These are phyloP conservation scores for Murraya paniculata DNA, from an alignment of 345 rosid genomes.

Conservation along the genomic window DNA sequence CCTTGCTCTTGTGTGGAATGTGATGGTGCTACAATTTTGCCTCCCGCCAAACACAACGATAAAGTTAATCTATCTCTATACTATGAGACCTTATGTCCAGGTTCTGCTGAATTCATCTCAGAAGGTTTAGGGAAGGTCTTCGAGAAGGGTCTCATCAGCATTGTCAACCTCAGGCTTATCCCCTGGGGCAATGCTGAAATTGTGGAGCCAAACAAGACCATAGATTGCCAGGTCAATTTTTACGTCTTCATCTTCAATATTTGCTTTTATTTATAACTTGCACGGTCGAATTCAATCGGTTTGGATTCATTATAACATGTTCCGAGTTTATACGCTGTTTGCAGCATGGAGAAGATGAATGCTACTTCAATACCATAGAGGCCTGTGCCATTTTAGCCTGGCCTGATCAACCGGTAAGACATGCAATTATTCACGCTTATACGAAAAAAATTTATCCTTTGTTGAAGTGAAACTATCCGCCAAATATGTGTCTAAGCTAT, in stretches of 20 bases:
- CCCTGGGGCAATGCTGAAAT: slow-evolving; percentile 42
- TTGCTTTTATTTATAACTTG: too few relatives aligned
- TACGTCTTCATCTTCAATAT: not conserved
- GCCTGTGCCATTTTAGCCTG: slow-evolving; percentile 53
- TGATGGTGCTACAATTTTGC: not conserved
- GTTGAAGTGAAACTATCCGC: not conserved
- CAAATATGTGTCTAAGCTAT: not conserved
- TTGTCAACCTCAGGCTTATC: slow-evolving; percentile 33
- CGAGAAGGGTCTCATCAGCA: slow-evolving; percentile 19
- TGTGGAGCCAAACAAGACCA: not conserved
- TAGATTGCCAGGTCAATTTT: slow-evolving; percentile 37
- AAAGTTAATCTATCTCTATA: not conserved
- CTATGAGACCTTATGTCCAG: slow-evolving; percentile 23
- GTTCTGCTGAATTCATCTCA: slow-evolving; percentile 23
- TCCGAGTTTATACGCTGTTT: not conserved
- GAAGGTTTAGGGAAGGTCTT: slow-evolving; percentile 18
- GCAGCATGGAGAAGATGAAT: slow-evolving; percentile 77
- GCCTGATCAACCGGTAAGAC: slow-evolving; percentile 45
- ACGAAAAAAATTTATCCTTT: too few relatives aligned
- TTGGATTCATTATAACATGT: not conserved
- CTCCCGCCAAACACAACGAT: not conserved
- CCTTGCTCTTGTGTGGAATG: slow-evolving; percentile 5
- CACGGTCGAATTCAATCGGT: not conserved
- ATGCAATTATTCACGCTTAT: too few relatives aligned
- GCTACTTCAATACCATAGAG: slow-evolving; percentile 54